phyloP scores from a whole-genome alignment of 179 eudicot species.

The Spergularia azorica region DNA sequence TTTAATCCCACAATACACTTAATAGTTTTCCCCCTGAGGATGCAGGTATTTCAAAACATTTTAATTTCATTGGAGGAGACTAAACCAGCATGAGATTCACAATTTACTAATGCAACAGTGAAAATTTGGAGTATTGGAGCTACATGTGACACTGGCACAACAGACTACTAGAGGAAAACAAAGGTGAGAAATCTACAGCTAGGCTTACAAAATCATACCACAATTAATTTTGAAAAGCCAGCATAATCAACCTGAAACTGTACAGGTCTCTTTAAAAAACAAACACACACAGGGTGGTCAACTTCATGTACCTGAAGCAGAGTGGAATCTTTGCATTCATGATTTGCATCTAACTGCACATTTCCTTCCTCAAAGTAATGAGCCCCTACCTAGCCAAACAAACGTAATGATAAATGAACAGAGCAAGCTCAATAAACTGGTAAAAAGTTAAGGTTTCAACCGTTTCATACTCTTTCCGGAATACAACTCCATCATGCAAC shows the following conservation, averaged over 20 bases:
- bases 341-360: constrained; percentile 93
- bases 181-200: no score
- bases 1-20: no score
- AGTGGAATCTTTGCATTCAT: constrained; percentile 88
- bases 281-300: background rate
- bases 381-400: constrained; percentile 72
- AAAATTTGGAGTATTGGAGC: no score
- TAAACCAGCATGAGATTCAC: no score
- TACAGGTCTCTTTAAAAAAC: background rate
- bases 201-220: no score
- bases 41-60: no score
- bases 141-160: background rate
- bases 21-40: no score
- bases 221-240: no score
- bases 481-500: constrained; percentile 1
- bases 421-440: background rate
- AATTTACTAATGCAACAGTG: no score
- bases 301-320: constrained; percentile 66
- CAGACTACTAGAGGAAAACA: background rate
- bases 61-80: no score
- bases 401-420: background rate
- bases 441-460: background rate
- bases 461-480: background rate
- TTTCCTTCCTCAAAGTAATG: constrained; percentile 99
- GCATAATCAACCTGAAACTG: no score